These are phyloP conservation scores for Aspergillus sclerotioniger DNA, from an alignment of 495 filamentous ascomycete genomes.

Conservation along the genomic window DNA sequence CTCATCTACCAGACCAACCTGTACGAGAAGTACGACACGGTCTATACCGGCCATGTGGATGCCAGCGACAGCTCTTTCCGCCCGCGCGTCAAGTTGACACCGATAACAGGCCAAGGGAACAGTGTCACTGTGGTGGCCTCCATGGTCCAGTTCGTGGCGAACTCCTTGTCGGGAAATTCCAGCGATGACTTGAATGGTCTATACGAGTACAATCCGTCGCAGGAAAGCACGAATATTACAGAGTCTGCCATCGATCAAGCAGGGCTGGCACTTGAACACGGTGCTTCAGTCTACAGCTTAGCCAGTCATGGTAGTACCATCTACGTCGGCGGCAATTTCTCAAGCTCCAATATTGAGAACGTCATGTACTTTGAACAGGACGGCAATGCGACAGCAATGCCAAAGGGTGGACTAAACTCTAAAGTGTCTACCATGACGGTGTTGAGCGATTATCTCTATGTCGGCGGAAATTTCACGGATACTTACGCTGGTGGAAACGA, in stretches of 20 bases:
- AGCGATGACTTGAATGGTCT: slow-evolving; percentile 77
- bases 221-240: slow-evolving; percentile 59
- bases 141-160: slow-evolving; percentile 71
- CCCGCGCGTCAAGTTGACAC: slow-evolving; percentile 76
- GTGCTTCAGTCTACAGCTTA: slow-evolving; percentile 66
- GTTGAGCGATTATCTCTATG: slow-evolving; percentile 65
- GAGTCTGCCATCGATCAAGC: slow-evolving; percentile 73
- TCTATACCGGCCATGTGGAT: slow-evolving; percentile 84
- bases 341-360: slow-evolving; percentile 60
- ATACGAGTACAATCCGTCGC: slow-evolving; percentile 81
- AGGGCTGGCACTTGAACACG: slow-evolving; percentile 60
- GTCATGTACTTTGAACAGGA: slow-evolving; percentile 67
- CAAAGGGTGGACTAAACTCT: slow-evolving; percentile 78
- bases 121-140: slow-evolving; percentile 82
- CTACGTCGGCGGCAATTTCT: slow-evolving; percentile 86
- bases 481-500: slow-evolving; percentile 58
- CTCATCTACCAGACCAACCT: slow-evolving; percentile 83
- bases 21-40: slow-evolving; percentile 89
- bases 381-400: slow-evolving; percentile 57
- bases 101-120: slow-evolving; percentile 57
- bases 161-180: slow-evolving; percentile 48
- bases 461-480: slow-evolving; percentile 82
- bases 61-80: slow-evolving; percentile 70
- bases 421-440: slow-evolving; percentile 67
- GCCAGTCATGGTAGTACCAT: slow-evolving; percentile 55